These are phyloP conservation scores for Prunus kanzakura DNA, from an alignment of 306 rosid genomes.

Conservation along the genomic window DNA sequence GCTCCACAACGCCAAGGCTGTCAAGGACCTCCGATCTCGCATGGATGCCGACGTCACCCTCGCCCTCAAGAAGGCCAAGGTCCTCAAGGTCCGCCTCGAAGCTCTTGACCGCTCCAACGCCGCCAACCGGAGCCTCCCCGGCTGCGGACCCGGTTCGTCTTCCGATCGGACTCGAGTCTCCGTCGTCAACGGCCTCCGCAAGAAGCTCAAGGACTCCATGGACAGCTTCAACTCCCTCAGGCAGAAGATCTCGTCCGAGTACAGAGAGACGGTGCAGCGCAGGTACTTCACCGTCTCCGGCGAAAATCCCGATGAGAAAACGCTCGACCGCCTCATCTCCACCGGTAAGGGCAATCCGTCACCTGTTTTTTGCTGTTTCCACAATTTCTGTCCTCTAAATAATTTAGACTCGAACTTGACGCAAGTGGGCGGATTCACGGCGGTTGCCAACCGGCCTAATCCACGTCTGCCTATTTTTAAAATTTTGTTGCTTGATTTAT, in stretches of 20 bases:
- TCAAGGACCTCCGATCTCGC: constrained; percentile 76
- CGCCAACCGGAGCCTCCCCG: constrained; percentile 67
- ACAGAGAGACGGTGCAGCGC: constrained; percentile 89
- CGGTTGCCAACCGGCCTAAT: too few species aligned
- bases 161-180: constrained; percentile 90
- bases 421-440: too few species aligned
- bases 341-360: constrained; percentile 49
- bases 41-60: constrained; percentile 79
- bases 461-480: too few species aligned
- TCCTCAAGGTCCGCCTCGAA: constrained; percentile 77
- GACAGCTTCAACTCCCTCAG: constrained; percentile 64
- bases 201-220: constrained; percentile 88
- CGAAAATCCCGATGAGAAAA: constrained; percentile 91
- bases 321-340: constrained; percentile 76
- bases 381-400: neutral
- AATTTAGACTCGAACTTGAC: too few species aligned
- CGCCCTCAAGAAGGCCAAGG: constrained; percentile 84
- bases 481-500: neutral
- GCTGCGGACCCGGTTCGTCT: constrained; percentile 91
- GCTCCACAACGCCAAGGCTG: constrained; percentile 72
- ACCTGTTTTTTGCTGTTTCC: too few species aligned
- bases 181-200: constrained; percentile 78
- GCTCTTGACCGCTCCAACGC: constrained; percentile 89
- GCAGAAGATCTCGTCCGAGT: constrained; percentile 68
- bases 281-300: constrained; percentile 93